Evolutionary conservation across 257 asterid species (phyloP), one percentile per base, ranked within the genome.

Genomic region (Solanum chiquidenum): DNA sequence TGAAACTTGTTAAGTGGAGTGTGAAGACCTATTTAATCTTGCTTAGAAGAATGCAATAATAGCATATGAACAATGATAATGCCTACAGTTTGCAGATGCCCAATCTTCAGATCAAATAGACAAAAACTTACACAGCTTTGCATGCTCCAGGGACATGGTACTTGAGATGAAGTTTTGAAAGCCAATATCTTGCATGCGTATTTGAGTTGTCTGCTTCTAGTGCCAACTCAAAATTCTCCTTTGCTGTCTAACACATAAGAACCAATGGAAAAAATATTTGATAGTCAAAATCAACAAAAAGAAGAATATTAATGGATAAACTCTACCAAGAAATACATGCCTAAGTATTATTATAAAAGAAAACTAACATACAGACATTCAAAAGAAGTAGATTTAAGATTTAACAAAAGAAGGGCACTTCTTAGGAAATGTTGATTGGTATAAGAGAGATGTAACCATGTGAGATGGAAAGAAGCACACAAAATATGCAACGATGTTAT

Each of bases 111-210:
- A 9, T 29, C 29, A 49, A 46, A 80, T 18, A 29, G 37, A 80
- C 42, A 80, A 80, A 76, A 80, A 80, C 98, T 90, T 94, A 95
- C 98, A 95, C 87, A 77, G 93, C 96, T 95, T 95, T 94, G 90
- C 93, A 93, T 58, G 95, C 98, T 91, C 98, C 98, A 29, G 99
- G 99, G 86, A 94, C 95, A 88, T 95, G 98, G 93, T 95, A 96
- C 89, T 94, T 94, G 90, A 95, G 91, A 91, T 94, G 99, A 89
- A 96, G 87, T 88, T 93, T 95, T 84, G 98, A 92, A 88, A 96
- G 88, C 98, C 99, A 96, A 91, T 94, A 95, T 93, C 99, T 93
- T 69, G 98, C 98, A 86, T 94, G 98, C 25, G 98, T 93, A 88
- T 92, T 96, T n/a, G 93, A 83, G 93, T 94, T 94, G 95, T 96